Conservation (phyloP, 192 early-diverging fungal species). For the Piromyces sp. region DNA sequence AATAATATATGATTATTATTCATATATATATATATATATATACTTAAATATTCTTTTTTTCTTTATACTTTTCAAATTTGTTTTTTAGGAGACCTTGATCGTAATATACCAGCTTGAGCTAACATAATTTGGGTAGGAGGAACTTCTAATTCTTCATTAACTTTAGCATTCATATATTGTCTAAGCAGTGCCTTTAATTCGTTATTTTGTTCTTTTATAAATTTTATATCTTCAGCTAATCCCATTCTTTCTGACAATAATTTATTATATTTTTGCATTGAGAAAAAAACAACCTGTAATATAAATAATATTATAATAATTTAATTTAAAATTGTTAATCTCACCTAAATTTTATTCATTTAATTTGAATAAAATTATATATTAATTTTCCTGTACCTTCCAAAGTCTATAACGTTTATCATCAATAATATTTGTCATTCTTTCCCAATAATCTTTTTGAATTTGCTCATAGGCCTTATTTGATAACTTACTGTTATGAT, state of each 20-base stretch:
- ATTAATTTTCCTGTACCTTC: no score
- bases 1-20: no score
- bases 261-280: constrained; percentile 30
- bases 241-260: constrained; percentile 18
- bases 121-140: constrained; percentile 32
- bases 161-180: constrained; percentile 27
- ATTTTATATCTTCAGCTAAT: constrained; percentile 19
- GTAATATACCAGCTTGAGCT: constrained; percentile 9
- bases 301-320: no score
- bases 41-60: no score
- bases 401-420: constrained; percentile 28
- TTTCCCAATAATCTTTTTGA: constrained; percentile 27
- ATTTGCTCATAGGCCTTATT: constrained; percentile 1
- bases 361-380: no score
- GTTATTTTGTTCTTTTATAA: constrained; percentile 23
- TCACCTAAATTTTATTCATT: no score
- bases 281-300: constrained; percentile 23
- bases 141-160: constrained; percentile 34
- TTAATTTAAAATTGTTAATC: no score
- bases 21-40: no score
- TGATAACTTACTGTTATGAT: not conserved
- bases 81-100: not conserved
- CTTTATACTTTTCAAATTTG: no score
- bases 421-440: constrained; percentile 24
- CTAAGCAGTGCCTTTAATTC: constrained; percentile 28